Evolutionary conservation across 1,284 basidiomycete species (phyloP), one percentile per base, ranked within the genome.

Genomic region (Polyporus tsugae): DNA sequence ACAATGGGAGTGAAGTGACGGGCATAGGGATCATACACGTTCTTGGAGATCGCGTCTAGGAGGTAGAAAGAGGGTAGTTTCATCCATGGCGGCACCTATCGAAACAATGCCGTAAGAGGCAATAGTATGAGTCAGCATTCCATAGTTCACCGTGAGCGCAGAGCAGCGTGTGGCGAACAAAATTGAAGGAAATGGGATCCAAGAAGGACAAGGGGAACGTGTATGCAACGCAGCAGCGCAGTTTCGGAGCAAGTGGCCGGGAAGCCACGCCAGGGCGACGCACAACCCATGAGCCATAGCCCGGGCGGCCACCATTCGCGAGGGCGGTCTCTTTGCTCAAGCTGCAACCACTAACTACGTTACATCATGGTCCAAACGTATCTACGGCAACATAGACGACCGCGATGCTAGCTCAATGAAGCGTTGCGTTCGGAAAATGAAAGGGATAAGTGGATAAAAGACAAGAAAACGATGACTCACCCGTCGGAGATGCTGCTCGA

Each of bases 41-140:
- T 98, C 82, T 98, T 98, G 62, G 94, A 95, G 70, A 99, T 96
- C 19, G 97, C 97, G 78, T 99, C 98, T 77, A 99, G 86, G 13
- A 99, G 87, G 80, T 99, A 99, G 75, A 99, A 95, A 0, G 94
- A 87, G 0, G 98, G 97, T 5, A 99, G 86, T 80, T 98, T 97
- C 86, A 94, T 92, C 82, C 90, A 91, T 15, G 93, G 90, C n/a
- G 90, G 91, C n/a, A 95, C 94, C 95, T 97, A 81, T 74, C 65
- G 25, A 72, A 73, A 75, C 60, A 63, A 75, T 49, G 62, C 75
- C 75, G 78, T 76, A 85, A 80, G 77, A 53, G 75, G 75, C 52
- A 73, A 66, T 49, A 66, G 13, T 72, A 87, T 90, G 81, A 89
- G 90, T 92, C 89, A 93, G 89, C 89, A 82, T 80, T 82, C 82